Evolutionary conservation across 805 yeast genomes (phyloP).

Genomic region (Starmerella khaoyaiensis): DNA sequence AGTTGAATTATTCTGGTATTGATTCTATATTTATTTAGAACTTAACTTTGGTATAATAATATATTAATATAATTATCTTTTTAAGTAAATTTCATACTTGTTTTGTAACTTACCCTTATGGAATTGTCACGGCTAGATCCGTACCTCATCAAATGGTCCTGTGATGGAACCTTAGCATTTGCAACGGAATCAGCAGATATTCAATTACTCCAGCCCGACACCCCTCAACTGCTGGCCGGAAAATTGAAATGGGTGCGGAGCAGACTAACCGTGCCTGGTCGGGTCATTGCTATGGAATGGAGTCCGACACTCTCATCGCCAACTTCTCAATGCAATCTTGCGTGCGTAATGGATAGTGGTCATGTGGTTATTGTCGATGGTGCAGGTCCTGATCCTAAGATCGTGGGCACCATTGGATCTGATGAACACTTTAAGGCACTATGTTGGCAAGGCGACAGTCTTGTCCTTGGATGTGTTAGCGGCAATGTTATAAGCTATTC

Average conservation of each 20-base stretch:
- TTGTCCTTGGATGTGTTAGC: slow-evolving; percentile 1
- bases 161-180: slow-evolving; percentile 12
- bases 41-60: too few species aligned
- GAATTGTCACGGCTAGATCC: slow-evolving; percentile 17
- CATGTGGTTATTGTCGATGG: slow-evolving; percentile 4
- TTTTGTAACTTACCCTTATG: slow-evolving; percentile 4
- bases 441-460: slow-evolving; percentile 1
- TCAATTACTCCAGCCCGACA: slow-evolving; percentile 6
- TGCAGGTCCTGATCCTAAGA: background rate
- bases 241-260: slow-evolving; percentile 7
- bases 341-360: slow-evolving; percentile 9
- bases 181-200: slow-evolving; percentile 12
- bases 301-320: slow-evolving; percentile 6
- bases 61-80: background rate
- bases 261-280: slow-evolving; percentile 4
- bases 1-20: too few species aligned
- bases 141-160: slow-evolving; percentile 12
- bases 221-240: slow-evolving; percentile 3
- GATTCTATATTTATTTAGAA: too few species aligned
- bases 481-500: background rate
- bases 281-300: slow-evolving; percentile 12
- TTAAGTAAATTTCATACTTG: background rate
- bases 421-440: slow-evolving; percentile 1
- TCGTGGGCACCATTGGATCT: background rate
- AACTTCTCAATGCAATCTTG: slow-evolving; percentile 4